These are phyloP conservation scores for Mycena capillaripes DNA, from an alignment of 768 basidiomycete species.

Conservation along the genomic window DNA sequence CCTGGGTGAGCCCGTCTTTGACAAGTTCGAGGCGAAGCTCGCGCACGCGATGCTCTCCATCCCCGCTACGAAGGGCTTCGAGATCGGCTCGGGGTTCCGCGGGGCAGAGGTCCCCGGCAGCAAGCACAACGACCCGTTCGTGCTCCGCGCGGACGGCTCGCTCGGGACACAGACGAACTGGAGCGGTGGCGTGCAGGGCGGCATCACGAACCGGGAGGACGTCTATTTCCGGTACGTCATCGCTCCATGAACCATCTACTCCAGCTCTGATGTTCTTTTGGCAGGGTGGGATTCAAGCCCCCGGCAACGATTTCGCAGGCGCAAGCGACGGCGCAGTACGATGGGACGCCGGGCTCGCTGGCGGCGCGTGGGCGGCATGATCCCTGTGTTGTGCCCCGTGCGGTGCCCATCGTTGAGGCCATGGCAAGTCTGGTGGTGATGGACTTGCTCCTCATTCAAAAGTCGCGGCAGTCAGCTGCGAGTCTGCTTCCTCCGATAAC, in stretches of 20 bases:
- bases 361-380: constrained; percentile 96
- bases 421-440: constrained; percentile 98
- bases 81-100: constrained; percentile 96
- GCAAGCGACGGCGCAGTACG: constrained; percentile 93
- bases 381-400: constrained; percentile 96
- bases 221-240: constrained; percentile 91
- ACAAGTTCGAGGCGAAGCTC: constrained; percentile 97
- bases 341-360: constrained; percentile 89
- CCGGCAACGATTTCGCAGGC: constrained; percentile 97
- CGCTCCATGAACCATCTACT: not conserved
- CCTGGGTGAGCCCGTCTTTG: constrained; percentile 97
- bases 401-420: constrained; percentile 97
- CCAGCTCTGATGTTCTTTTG: not conserved
- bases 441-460: constrained; percentile 93
- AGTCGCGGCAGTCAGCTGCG: constrained; percentile 81
- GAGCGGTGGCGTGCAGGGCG: constrained; percentile 98
- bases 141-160: constrained; percentile 71
- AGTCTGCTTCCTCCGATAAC: constrained; percentile 86
- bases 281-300: constrained; percentile 95
- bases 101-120: constrained; percentile 95
- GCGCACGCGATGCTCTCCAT: constrained; percentile 99
- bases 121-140: constrained; percentile 93
- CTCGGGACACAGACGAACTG: constrained; percentile 93
- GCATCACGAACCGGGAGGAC: constrained; percentile 97
- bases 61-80: constrained; percentile 98